Base-by-base conservation (phyloP, 805 yeast species). In the Kodamaea fukazawae region DNA sequence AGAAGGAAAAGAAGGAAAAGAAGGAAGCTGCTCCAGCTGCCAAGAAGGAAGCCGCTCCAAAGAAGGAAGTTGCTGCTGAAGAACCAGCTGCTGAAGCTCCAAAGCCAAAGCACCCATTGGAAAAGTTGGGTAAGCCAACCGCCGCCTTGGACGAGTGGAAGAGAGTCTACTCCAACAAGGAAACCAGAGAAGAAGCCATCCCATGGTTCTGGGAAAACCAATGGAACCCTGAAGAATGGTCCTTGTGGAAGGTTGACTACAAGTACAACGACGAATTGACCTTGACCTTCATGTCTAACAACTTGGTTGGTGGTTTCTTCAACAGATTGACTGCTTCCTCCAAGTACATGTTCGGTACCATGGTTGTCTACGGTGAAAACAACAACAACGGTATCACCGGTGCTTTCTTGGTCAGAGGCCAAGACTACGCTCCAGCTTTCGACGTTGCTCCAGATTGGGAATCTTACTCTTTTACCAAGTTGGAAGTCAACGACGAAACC, bases 401-500 rank as follows among this genome's bases (percentile, higher is more conserved):
- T 76, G 95, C 84, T 63, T 83, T 91, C 78, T 71, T 93, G 61
- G 83, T 91, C 61, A 89, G 98, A 76, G 99, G 99, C 59, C 87
- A 91, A 71, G 96, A 91, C 47, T 71, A 57, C 63, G 78, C 56
- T 42, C 96, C 97, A 67, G 99, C 96, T 49, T 88, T 91, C 62
- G 86, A 91, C 51, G 98, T 93, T 67, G 99, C 98, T 62, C 97
- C 99, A 69, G 99, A 93, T 74, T 89, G 96, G 95, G 98, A 91
- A 75, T 87, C 96, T 36, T 91, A 87, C 75, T 62, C 65, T 44
- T 88, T 78, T 85, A 71, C 79, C 63, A 82, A 86, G 75, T 76
- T 91, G 60, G 97, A 91, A 64, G 78, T 83, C 46, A 57, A 88
- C 57, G 79, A 78, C 53, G 93, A 79, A 63, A 86, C 78, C 76